Evolutionary conservation across 768 basidiomycete genomes (phyloP).

Genomic region (Paxillus ammoniavirescens): DNA sequence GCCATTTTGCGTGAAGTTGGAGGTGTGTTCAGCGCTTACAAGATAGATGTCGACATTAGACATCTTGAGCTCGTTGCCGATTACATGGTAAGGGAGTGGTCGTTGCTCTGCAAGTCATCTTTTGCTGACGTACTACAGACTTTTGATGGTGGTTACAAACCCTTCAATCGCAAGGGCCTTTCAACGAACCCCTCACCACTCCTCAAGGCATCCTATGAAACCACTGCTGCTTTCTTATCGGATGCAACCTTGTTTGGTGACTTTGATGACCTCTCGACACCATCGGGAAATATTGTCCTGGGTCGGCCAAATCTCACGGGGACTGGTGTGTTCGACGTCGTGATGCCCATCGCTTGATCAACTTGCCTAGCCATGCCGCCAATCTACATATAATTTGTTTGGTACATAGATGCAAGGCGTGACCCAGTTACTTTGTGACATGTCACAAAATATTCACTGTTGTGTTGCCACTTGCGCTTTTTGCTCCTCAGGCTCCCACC

Average conservation of each 20-base stretch:
- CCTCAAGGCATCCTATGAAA: constrained; percentile 97
- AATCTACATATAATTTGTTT: not conserved
- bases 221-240: constrained; percentile 89
- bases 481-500: constrained; percentile 12
- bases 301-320: constrained; percentile 87
- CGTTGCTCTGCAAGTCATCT: not conserved
- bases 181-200: constrained; percentile 92
- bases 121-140: constrained; percentile 53
- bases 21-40: constrained; percentile 91
- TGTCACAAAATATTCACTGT: constrained; percentile 20
- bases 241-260: constrained; percentile 95
- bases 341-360: constrained; percentile 44
- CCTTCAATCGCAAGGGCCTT: constrained; percentile 96
- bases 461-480: constrained; percentile 15
- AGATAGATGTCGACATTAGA: constrained; percentile 89
- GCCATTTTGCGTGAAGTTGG: constrained; percentile 90
- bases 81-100: constrained; percentile 78
- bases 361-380: not conserved
- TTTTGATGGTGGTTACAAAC: constrained; percentile 96
- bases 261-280: constrained; percentile 88
- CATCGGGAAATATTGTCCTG: constrained; percentile 89
- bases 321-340: constrained; percentile 92
- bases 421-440: constrained; percentile 3
- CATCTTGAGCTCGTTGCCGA: constrained; percentile 98
- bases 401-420: too few species aligned